Percentiles rank a stretch among this genome's conserved stretches.
phyloP scores from a whole-genome alignment of 2,329 filamentous ascomycete species.

The Eutypella sp. region DNA sequence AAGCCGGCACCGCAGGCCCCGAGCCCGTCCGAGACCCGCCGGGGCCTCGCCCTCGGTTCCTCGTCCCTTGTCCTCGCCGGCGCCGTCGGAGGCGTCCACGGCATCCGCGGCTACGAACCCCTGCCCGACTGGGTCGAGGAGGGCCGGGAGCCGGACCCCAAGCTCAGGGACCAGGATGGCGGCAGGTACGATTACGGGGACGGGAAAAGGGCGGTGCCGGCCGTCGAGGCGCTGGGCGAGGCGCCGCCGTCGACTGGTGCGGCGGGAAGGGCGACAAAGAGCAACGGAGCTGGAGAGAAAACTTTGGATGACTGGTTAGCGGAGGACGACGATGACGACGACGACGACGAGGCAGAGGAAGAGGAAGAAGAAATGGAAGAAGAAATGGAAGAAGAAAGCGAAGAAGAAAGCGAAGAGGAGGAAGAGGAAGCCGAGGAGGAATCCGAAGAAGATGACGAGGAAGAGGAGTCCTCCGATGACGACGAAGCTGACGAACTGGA shows the following conservation, averaged over 20 bases:
- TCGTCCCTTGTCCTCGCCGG: constrained; percentile 79
- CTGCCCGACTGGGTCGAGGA: constrained; percentile 81
- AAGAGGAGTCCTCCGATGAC: constrained; percentile 33
- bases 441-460: constrained; percentile 37
- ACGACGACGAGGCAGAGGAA: constrained; percentile 48
- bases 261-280: constrained; percentile 30
- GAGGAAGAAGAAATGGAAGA: constrained; percentile 44
- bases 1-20: constrained; percentile 91
- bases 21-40: constrained; percentile 79
- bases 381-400: constrained; percentile 44
- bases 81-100: constrained; percentile 62
- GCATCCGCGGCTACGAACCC: constrained; percentile 71
- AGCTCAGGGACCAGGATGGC: constrained; percentile 46
- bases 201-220: constrained; percentile 44
- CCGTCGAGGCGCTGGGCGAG: constrained; percentile 60
- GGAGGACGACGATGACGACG: constrained; percentile 59
- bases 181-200: constrained; percentile 32
- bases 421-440: constrained; percentile 42
- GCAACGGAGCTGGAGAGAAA: constrained; percentile 61
- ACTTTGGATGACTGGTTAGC: constrained; percentile 91
- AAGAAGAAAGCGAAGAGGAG: constrained; percentile 47
- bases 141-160: constrained; percentile 73
- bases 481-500: constrained; percentile 38
- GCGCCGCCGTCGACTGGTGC: constrained; percentile 36
- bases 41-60: constrained; percentile 74